Percentiles rank a stretch among this genome's conserved stretches.
These are phyloP conservation scores for Acrocalymma vagum DNA, from an alignment of 2,329 filamentous ascomycete genomes.

Conservation along the genomic window DNA sequence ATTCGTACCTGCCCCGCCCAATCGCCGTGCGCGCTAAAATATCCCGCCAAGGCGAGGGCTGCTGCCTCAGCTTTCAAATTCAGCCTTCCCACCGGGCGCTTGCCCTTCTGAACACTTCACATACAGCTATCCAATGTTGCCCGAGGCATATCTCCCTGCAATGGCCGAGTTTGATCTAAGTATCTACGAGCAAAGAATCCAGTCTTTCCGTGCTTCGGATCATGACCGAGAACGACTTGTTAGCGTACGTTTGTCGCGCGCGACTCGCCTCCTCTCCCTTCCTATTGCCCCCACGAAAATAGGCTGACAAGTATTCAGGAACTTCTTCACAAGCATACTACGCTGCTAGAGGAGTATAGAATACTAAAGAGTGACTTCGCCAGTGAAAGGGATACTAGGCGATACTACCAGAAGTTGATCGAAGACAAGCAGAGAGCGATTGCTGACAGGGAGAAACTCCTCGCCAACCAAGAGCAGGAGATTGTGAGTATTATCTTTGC, in stretches of 20 bases:
- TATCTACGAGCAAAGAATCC: conserved; percentile 36
- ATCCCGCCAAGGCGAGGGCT: too few relatives aligned
- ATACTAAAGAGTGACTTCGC: conserved; percentile 40
- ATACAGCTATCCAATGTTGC: not conserved
- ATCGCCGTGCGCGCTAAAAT: too few relatives aligned
- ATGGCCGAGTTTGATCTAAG: conserved; percentile 30
- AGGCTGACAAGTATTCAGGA: conserved; percentile 39
- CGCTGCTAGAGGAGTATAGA: conserved; percentile 30
- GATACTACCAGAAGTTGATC: conserved; percentile 37
- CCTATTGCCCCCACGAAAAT: not conserved
- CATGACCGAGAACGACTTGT: conserved; percentile 46
- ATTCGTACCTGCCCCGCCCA: too few relatives aligned
- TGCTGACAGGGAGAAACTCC: too few relatives aligned
- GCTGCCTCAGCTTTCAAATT: conserved; percentile 16
- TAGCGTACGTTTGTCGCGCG: conserved; percentile 27
- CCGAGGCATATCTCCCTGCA: too few relatives aligned
- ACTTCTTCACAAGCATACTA: conserved; percentile 35
- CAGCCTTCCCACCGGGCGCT: not conserved
- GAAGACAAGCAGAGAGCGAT: conserved; percentile 29
- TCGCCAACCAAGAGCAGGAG: too few relatives aligned
- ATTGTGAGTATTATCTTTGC: conserved; percentile 36
- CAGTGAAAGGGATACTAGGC: conserved; percentile 40
- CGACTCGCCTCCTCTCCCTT: conserved; percentile 5
- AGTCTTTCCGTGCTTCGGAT: conserved; percentile 44
- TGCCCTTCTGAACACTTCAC: not conserved